Base-by-base conservation (phyloP, 2,329 filamentous ascomycete genomes). In the Beauveria sp. region DNA sequence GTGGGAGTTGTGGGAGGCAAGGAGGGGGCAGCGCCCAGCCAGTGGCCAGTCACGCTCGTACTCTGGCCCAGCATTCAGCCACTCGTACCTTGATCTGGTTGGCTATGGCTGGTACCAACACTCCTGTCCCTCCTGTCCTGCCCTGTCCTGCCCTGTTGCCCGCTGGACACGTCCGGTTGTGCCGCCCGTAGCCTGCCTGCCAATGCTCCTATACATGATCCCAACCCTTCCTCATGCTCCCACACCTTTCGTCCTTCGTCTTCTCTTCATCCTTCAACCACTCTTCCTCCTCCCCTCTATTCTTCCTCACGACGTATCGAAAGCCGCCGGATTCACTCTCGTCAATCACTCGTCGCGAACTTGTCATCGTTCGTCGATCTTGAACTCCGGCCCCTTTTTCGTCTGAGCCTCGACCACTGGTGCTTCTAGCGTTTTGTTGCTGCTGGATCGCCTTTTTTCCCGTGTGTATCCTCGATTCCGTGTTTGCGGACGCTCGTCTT, bases 271-370 rank as follows among this genome's bases (percentile, higher is more conserved):
- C 52, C 60, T 65, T 64, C 52, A 62, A 60, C 65, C 62, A 65
- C 65, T 64, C 57, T 61, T 65, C 62, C 58, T 63, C 59, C 64
- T 65, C 53, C 56, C 65, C 63, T 64, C 62, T 60, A 34, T 34
- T 64, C 63, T 50, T 64, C 63, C 67, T 68, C 69, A 70, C 71
- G 70, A 71, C 64, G 67, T 67, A 65, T 71, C 70, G 73, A 75
- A 75, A 74, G 48, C 65, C 60, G 54, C 43, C 56, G 61, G 53
- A 60, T 60, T 62, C 60, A 57, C 20, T n/a, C 28, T 52, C 43
- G 61, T 42, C 61, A 63, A 63, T 56, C n/a, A 3, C 10, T 20
- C 10, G 55, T 60, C 61, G 14, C 55, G 56, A 63, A 59, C 55
- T 63, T 61, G 64, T 64, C 64, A 64, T 58, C 55, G 65, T 71